Evolutionary conservation across 1,284 basidiomycete genomes (phyloP).

Genomic region (Phellopilus nigrolimitatus): DNA sequence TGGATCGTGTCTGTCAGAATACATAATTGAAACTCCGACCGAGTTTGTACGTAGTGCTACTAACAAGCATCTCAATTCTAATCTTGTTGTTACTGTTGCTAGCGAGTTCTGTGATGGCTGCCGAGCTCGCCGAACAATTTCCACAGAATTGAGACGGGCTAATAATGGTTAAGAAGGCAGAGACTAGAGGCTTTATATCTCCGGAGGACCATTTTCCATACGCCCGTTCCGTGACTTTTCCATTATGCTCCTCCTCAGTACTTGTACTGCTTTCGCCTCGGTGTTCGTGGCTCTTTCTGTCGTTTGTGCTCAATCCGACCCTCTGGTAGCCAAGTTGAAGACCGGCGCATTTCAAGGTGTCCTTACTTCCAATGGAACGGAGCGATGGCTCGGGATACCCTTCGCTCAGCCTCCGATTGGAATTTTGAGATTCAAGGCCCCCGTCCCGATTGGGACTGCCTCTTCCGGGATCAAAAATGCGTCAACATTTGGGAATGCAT

Average conservation of each 20-base stretch:
- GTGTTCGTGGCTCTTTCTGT: neutral
- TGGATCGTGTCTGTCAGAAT: no score
- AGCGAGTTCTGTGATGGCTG: no score
- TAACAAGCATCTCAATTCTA: no score
- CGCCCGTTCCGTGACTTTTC: neutral
- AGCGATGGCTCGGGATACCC: constrained; percentile 60
- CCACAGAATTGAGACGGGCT: no score
- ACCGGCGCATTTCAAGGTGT: constrained; percentile 21
- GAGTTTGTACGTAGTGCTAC: no score
- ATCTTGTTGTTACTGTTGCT: no score
- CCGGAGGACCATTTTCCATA: no score
- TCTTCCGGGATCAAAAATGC: constrained; percentile 37
- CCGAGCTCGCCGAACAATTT: no score
- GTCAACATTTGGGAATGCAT: constrained; percentile 50
- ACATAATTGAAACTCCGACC: no score
- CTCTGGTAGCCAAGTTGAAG: constrained; percentile 15
- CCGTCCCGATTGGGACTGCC: constrained; percentile 42
- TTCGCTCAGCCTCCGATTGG: constrained; percentile 59
- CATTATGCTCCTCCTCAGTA: neutral
- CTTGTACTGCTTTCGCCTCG: neutral
- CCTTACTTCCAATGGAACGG: constrained; percentile 36
- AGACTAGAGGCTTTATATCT: no score
- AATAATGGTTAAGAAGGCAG: no score
- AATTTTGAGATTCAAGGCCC: constrained; percentile 52
- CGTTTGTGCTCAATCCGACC: neutral